phyloP scores from a whole-genome alignment of 257 asterid species.

The Solanum phureja region DNA sequence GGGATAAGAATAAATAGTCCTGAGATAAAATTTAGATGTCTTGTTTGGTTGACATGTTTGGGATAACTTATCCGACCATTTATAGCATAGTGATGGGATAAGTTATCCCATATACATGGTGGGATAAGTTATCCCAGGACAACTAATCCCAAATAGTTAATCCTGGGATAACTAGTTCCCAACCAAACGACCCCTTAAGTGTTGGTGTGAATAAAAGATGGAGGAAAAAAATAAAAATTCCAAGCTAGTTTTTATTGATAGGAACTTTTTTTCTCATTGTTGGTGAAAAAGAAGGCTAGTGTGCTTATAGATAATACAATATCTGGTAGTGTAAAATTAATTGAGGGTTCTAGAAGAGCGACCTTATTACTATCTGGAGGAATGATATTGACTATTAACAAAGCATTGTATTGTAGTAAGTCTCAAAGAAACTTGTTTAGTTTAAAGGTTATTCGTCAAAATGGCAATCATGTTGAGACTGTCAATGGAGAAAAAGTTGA shows the following conservation, averaged over 20 bases:
- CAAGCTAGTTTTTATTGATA: background rate
- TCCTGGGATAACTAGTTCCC: too few relatives aligned
- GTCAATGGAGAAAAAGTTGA: too few relatives aligned
- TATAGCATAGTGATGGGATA: too few relatives aligned
- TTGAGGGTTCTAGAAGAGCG: background rate
- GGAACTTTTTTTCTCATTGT: background rate
- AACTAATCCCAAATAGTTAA: too few relatives aligned
- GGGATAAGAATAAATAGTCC: too few relatives aligned
- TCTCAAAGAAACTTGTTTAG: background rate
- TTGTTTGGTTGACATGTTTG: too few relatives aligned
- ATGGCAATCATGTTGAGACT: background rate
- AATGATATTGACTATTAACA: background rate
- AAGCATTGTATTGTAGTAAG: background rate
- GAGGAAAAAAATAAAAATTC: background rate
- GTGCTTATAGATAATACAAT: background rate
- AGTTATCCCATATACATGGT: too few relatives aligned
- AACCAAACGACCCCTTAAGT: background rate
- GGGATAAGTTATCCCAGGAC: too few relatives aligned
- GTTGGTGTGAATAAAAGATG: background rate
- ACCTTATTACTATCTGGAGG: background rate
- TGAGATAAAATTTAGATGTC: too few relatives aligned
- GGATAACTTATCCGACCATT: too few relatives aligned
- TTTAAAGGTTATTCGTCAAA: background rate
- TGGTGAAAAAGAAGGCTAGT: background rate
- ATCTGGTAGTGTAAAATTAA: too few relatives aligned